Percentiles rank a stretch among this genome's conserved stretches.
Evolutionary conservation across 495 filamentous ascomycete species (phyloP).

Genomic region (Penicillium argentinense): DNA sequence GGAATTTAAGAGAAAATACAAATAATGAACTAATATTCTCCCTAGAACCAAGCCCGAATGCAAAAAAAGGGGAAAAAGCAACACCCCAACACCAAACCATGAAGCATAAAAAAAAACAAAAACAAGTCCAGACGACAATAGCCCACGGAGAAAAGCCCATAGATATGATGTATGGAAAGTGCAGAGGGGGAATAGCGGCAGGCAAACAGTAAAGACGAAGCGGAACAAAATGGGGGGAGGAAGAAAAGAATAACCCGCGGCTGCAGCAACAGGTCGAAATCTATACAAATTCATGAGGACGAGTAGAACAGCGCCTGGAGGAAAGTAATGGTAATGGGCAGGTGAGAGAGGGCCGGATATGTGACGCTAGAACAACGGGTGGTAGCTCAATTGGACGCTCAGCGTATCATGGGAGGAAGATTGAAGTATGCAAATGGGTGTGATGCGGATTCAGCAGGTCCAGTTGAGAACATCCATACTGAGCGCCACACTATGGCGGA

Average conservation of each 20-base stretch:
- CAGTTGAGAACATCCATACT: no score
- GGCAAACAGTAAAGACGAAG: neutral
- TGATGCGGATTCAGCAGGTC: no score
- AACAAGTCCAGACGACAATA: neutral
- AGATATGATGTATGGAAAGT: slow-evolving; percentile 27
- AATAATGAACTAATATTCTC: neutral
- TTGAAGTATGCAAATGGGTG: neutral
- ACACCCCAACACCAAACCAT: slow-evolving; percentile 29
- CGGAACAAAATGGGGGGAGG: no score
- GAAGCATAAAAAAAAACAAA: slow-evolving; percentile 8
- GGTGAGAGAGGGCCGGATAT: no score
- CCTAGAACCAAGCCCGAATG: neutral
- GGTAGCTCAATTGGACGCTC: no score
- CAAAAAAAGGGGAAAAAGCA: slow-evolving; percentile 11
- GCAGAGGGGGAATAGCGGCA: slow-evolving; percentile 20
- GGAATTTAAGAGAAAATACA: neutral
- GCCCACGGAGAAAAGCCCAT: slow-evolving; percentile 4
- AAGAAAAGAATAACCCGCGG: slow-evolving; percentile 9
- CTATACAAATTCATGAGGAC: slow-evolving; percentile 31
- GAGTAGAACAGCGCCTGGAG: slow-evolving; percentile 21
- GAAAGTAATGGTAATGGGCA: neutral
- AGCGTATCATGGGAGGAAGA: neutral
- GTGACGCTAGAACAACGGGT: no score
- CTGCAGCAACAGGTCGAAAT: slow-evolving; percentile 23
- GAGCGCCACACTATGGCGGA: slow-evolving; percentile 29